Conservation (phyloP, 2,329 filamentous ascomycete genomes). For the Aureobasidium sp. region DNA sequence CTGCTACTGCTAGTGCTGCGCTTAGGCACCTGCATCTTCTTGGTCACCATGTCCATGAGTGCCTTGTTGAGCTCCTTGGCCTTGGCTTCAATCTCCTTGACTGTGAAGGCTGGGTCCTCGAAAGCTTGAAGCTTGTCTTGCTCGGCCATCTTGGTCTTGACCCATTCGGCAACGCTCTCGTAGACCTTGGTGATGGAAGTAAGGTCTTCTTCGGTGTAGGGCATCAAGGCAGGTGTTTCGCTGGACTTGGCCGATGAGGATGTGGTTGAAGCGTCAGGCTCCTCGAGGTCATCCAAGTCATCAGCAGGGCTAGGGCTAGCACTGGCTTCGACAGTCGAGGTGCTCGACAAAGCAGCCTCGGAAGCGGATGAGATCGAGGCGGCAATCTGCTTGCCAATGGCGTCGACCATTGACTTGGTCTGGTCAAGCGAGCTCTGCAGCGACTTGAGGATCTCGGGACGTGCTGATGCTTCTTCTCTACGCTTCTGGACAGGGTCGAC, state of each 20-base stretch:
- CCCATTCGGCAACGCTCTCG: constrained; percentile 62
- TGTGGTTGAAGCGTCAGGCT: constrained; percentile 50
- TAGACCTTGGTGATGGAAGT: constrained; percentile 56
- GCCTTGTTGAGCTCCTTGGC: constrained; percentile 65
- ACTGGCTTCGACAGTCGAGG: constrained; percentile 34
- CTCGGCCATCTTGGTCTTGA: constrained; percentile 61
- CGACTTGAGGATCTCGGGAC: constrained; percentile 61
- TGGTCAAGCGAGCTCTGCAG: constrained; percentile 66
- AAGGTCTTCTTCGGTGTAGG: constrained; percentile 70
- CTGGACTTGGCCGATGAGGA: constrained; percentile 32
- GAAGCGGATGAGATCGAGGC: constrained; percentile 44
- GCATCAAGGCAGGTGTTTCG: constrained; percentile 49
- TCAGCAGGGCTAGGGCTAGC: constrained; percentile 42
- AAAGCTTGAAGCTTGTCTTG: constrained; percentile 64
- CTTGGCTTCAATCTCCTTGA: constrained; percentile 64
- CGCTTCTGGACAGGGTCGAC: constrained; percentile 71
- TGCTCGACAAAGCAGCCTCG: constrained; percentile 31
- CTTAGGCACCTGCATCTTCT: constrained; percentile 48
- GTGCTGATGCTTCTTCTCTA: constrained; percentile 61
- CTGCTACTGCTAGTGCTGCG: constrained; percentile 25
- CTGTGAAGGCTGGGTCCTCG: constrained; percentile 67
- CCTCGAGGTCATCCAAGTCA: constrained; percentile 69
- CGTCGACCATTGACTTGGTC: constrained; percentile 61
- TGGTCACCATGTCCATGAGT: constrained; percentile 63
- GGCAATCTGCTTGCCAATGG: constrained; percentile 66